phyloP scores from a whole-genome alignment of 148 eudicot genomes.

The Rheum nobile region DNA sequence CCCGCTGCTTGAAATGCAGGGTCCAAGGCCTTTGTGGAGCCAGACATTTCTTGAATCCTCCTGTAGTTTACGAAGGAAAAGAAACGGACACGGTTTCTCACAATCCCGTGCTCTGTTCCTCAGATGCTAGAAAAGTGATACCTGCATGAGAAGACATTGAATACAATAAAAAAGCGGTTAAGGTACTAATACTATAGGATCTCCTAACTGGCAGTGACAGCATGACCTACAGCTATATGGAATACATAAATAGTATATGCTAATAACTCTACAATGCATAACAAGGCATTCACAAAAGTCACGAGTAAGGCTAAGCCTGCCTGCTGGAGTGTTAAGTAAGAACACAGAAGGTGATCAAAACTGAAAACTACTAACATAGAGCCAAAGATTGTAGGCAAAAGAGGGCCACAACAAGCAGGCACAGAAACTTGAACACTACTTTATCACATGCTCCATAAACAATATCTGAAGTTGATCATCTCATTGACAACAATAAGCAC shows the following conservation, averaged over 20 bases:
- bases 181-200: neutral
- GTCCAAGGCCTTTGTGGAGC: conserved; percentile 69
- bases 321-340: neutral
- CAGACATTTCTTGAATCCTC: conserved; percentile 39
- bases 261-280: neutral
- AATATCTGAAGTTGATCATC: neutral
- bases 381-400: neutral
- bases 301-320: neutral
- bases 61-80: neutral
- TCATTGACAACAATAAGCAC: neutral
- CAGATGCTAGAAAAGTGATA: neutral
- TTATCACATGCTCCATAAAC: neutral
- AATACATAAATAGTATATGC: neutral
- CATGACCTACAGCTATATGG: neutral
- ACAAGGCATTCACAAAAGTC: neutral
- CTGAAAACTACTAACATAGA: neutral
- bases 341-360: neutral
- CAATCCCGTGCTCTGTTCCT: neutral
- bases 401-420: neutral
- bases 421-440: neutral
- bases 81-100: neutral
- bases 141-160: neutral
- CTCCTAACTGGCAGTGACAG: neutral
- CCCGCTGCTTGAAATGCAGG: conserved; percentile 96
- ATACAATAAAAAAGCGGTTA: neutral